Percentiles rank a stretch among this genome's conserved stretches.
Evolutionary conservation across 2,329 filamentous ascomycete species (phyloP).

Genomic region (Blumeria graminis): DNA sequence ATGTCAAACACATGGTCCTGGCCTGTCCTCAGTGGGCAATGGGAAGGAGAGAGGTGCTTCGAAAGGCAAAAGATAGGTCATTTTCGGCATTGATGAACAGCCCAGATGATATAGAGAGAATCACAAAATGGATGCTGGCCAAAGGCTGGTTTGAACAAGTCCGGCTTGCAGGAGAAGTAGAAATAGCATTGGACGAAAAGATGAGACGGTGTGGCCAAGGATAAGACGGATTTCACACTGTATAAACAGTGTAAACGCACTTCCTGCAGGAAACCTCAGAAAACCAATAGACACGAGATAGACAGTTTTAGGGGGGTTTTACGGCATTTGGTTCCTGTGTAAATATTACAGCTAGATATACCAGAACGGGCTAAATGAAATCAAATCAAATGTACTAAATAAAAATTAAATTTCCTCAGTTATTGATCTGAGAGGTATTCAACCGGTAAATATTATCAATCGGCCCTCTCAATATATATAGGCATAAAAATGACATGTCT

Average conservation of each 20-base stretch:
- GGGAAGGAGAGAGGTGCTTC: not conserved
- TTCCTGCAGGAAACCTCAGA: not conserved
- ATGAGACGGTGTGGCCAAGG: not conserved
- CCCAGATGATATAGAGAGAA: not conserved
- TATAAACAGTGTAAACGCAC: not conserved
- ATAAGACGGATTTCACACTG: not conserved
- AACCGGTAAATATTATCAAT: too few species aligned
- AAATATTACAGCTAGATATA: too few species aligned
- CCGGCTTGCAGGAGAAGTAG: not conserved
- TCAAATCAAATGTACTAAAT: too few species aligned
- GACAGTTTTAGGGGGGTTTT: too few species aligned
- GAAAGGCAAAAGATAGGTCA: not conserved
- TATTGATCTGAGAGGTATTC: too few species aligned
- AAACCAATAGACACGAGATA: not conserved
- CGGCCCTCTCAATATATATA: too few species aligned
- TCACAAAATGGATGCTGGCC: not conserved
- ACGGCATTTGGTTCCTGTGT: too few species aligned
- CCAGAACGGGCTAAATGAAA: too few species aligned
- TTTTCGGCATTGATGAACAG: not conserved
- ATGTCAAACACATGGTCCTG: not conserved
- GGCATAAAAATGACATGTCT: too few species aligned
- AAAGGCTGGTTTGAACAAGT: not conserved
- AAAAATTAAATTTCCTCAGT: too few species aligned
- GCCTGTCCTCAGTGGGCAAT: not conserved
- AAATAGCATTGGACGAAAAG: not conserved